These are phyloP conservation scores for Hansenula sp. DNA, from an alignment of 1,139 yeast genomes.

Conservation along the genomic window DNA sequence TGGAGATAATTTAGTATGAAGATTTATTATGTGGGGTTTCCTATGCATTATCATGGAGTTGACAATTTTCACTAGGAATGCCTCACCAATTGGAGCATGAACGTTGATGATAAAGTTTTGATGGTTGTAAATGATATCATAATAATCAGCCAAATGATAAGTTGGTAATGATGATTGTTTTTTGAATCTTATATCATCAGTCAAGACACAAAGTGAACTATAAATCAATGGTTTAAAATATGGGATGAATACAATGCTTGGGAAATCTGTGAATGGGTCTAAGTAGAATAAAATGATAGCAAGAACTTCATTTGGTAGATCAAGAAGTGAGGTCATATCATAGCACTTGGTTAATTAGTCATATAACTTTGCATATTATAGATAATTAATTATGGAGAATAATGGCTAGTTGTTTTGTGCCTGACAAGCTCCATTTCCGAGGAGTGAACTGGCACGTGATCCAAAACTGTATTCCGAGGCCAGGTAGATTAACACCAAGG, in stretches of 20 bases:
- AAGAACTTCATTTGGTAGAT: not conserved
- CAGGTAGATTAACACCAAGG: no score
- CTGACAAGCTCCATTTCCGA: no score
- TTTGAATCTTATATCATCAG: not conserved
- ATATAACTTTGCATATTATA: no score
- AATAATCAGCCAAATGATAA: not conserved
- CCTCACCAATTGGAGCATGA: not conserved
- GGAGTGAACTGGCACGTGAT: no score
- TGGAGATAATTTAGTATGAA: not conserved
- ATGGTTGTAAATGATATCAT: not conserved
- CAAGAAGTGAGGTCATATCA: not conserved
- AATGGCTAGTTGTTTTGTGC: no score
- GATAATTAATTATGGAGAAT: no score
- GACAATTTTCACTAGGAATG: not conserved
- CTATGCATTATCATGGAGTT: not conserved
- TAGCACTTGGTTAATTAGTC: no score
- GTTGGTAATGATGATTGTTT: not conserved
- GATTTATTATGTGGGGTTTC: not conserved
- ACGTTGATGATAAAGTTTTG: not conserved
- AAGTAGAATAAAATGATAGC: not conserved
- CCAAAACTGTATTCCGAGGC: no score
- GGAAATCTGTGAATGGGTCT: not conserved
- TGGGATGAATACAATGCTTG: not conserved
- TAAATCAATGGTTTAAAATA: not conserved
- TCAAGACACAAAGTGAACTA: not conserved